Evolutionary conservation across 352 stramenopile species (phyloP), one percentile per base, ranked within the genome.

Genomic region (Pythium aristosporum): DNA sequence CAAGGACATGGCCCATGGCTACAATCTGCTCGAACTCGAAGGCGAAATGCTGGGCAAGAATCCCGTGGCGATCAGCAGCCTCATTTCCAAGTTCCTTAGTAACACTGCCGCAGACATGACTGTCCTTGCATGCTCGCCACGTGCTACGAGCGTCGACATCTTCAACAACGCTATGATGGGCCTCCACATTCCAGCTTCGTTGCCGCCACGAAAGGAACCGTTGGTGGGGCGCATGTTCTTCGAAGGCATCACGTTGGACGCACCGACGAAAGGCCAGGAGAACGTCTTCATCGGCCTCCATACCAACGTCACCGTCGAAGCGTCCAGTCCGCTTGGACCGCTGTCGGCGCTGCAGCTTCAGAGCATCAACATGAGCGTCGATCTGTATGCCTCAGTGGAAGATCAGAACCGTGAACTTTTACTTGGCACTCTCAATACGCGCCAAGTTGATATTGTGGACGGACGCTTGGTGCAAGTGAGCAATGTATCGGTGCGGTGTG

Each of bases 71-170:
- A 89, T 93, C 65, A 91, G 79, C 49, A 72, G 60, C 28, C 66
- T 93, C n/a, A 91, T 93, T 56, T 82, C 82, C 25, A 88, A 91
- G 46, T 93, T 89, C 50, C 60, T 93, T 2, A 89, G 85, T 63
- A 79, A 85, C 37, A 63, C 68, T 9, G 74, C 79, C 5, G 77
- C 85, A 2, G 61, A 72, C 1, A 70, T 93, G 42, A 84, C 71
- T 0, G 85, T 91, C 5, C 73, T 84, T n/a, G 79, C 82, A 25
- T 93, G 85, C 52, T 65, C 72, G 2, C 68, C 79, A 21, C 72
- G 79, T 36, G 85, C 85, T 5, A 89, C 85, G 6, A 84, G 65
- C 18, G 75, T 93, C 28, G 72, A 82, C 2, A 74, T 93, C 36
- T 93, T 81, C 68, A 88, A 93, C 50, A 59, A 71, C 30, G 82